Conservation (phyloP, 2,329 filamentous ascomycete genomes). For the Cladosporium sphaerospermum region DNA sequence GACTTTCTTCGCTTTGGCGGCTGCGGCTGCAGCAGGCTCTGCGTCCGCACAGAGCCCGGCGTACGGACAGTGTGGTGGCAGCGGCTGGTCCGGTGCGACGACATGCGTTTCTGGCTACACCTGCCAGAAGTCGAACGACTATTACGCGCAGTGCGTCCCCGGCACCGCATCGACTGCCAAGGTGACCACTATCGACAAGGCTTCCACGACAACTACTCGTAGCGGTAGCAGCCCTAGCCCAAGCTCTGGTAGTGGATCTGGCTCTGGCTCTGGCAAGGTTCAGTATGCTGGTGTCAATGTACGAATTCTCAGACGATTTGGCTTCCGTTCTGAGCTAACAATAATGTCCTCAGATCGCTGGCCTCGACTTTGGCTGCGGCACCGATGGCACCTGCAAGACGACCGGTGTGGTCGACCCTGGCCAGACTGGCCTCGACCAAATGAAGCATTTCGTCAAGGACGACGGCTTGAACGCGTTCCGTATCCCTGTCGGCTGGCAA, state of each 20-base stretch:
- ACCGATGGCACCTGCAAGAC: slow-evolving; percentile 37
- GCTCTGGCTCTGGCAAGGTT: slow-evolving; percentile 19
- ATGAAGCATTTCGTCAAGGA: slow-evolving; percentile 53
- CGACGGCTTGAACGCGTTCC: slow-evolving; percentile 50
- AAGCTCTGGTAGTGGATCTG: neutral
- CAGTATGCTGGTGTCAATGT: slow-evolving; percentile 29
- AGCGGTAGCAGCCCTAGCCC: neutral
- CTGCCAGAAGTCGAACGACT: slow-evolving; percentile 24
- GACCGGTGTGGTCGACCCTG: slow-evolving; percentile 29
- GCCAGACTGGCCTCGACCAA: slow-evolving; percentile 32
- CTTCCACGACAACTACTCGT: neutral
- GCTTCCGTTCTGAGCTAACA: neutral
- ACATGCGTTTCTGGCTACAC: slow-evolving; percentile 27
- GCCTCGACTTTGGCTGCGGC: slow-evolving; percentile 30
- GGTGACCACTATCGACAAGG: slow-evolving; percentile 9
- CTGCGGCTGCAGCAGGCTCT: slow-evolving; percentile 15
- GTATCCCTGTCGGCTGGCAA: slow-evolving; percentile 43
- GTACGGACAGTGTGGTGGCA: slow-evolving; percentile 24
- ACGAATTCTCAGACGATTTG: neutral
- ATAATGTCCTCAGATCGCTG: slow-evolving; percentile 9
- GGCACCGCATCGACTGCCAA: slow-evolving; percentile 12
- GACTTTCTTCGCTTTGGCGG: slow-evolving; percentile 17
- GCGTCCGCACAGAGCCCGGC: slow-evolving; percentile 16
- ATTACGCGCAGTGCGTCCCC: slow-evolving; percentile 30
- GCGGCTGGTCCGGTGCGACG: slow-evolving; percentile 25